Evolutionary conservation across 2,329 filamentous ascomycete species (phyloP).

Genomic region (Cryoendolithus antarcticus): DNA sequence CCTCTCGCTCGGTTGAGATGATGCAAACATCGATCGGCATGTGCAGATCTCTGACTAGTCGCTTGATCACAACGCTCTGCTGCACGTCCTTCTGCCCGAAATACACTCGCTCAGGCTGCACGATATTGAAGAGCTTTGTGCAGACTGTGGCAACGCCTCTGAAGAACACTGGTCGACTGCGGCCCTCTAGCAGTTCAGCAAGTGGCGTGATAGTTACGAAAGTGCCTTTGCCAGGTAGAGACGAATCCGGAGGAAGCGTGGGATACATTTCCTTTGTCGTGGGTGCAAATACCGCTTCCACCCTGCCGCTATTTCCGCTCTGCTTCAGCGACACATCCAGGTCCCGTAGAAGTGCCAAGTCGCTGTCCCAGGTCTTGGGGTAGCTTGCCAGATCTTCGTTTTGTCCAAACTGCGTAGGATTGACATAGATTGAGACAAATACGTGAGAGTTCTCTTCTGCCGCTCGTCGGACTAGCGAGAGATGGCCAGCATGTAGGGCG

Average conservation of each 20-base stretch:
- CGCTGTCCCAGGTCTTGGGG: conserved; percentile 75
- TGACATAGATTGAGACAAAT: conserved; percentile 87
- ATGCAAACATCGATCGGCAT: conserved; percentile 64
- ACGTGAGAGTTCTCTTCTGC: conserved; percentile 75
- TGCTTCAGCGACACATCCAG: conserved; percentile 61
- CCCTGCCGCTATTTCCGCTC: conserved; percentile 29
- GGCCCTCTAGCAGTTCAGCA: conserved; percentile 68
- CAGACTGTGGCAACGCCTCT: conserved; percentile 91
- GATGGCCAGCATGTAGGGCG: conserved; percentile 82
- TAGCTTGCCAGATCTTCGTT: conserved; percentile 82
- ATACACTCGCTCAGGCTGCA: conserved; percentile 66
- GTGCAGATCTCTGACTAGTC: conserved; percentile 80
- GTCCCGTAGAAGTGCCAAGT: conserved; percentile 52
- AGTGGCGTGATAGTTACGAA: conserved; percentile 89
- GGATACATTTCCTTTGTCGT: conserved; percentile 80
- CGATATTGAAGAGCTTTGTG: conserved; percentile 84
- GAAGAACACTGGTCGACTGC: conserved; percentile 85
- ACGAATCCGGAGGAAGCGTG: conserved; percentile 58
- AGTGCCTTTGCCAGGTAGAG: conserved; percentile 64
- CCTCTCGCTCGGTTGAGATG: conserved; percentile 61
- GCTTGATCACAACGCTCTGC: conserved; percentile 80
- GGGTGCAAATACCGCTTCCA: conserved; percentile 78
- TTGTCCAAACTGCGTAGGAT: conserved; percentile 89
- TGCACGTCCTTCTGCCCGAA: conserved; percentile 98
- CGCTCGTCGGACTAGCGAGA: conserved; percentile 73